Base-by-base conservation (phyloP, 2,329 filamentous ascomycete genomes). In the Stagonosporopsis tanaceti region DNA sequence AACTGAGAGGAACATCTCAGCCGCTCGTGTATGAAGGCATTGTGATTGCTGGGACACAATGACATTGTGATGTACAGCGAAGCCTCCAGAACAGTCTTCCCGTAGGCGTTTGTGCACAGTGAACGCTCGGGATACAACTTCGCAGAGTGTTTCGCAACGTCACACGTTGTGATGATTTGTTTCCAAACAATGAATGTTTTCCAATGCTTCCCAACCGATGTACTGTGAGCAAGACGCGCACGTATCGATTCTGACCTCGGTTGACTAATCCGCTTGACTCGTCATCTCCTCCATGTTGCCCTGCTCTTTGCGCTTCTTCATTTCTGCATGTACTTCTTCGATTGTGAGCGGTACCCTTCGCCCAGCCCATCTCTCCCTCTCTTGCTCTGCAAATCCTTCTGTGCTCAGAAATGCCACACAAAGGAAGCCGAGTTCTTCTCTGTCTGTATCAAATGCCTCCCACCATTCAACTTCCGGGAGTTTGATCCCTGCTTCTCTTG, bases 371-470 rank as follows among this genome's bases (percentile, higher is more conserved):
- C 82, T 83, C 47, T 82, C 81, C 67, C 77, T 83, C 69, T 91
- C 87, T 39, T 81, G 81, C 58, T 77, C 78, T 51, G 87, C 86
- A 77, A 90, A 92, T 0, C 86, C 87, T 61, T 90, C 88, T 52
- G 96, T 80, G 68, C 93, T 97, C 60, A 87, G 82, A 84, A 97
- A 86, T 0, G 85, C 93, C 11, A 97, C 91, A 3, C 96, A 93
- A 56, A 98, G 77, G 67, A 98, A 98, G 0, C 95, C 95, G 34
- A 99, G 82, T 74, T 97, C 93, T 80, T 99, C 95, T 47, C 95
- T 84, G 69, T 97, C 93, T 7, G 95, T 91, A 76, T 99, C 95
- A 75, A 98, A 98, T 0, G 98, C 92, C 76, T 97, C 93, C 95
- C 95, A 99, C 95, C 95, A 99, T 62, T 92, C 89, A 45, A 85